phyloP scores from a whole-genome alignment of 768 basidiomycete genomes.

The Kwoniella heveanensis region DNA sequence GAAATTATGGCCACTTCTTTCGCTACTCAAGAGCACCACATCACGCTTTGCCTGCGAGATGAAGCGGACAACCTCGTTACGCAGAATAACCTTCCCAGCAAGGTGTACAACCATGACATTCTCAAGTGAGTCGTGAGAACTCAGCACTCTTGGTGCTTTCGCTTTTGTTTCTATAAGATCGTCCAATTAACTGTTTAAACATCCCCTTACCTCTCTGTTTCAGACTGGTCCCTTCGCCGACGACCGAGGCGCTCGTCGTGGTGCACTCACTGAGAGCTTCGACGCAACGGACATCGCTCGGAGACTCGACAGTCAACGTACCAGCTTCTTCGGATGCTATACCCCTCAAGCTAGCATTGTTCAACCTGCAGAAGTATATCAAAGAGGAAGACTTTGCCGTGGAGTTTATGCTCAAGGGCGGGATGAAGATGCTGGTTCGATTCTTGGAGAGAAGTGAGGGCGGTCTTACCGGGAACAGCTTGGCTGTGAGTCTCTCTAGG shows the following conservation, averaged over 20 bases:
- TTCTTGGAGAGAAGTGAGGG: conserved; percentile 36
- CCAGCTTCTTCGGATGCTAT: conserved; percentile 26
- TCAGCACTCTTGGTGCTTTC: not conserved
- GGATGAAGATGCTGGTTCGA: conserved; percentile 39
- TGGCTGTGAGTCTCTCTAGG: conserved; percentile 53
- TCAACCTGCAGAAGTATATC: conserved; percentile 52
- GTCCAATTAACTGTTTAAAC: too few relatives aligned
- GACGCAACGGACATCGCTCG: conserved; percentile 13
- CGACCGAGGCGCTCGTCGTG: conserved; percentile 46
- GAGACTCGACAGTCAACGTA: conserved; percentile 25
- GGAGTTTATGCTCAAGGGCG: conserved; percentile 52
- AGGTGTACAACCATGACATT: conserved; percentile 41
- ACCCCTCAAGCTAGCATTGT: conserved; percentile 52
- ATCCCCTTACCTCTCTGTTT: too few relatives aligned
- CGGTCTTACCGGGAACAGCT: conserved; percentile 38
- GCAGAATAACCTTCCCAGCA: conserved; percentile 45
- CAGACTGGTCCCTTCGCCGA: conserved; percentile 50
- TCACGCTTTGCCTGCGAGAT: conserved; percentile 50
- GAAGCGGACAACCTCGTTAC: conserved; percentile 50
- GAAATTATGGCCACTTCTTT: conserved; percentile 50
- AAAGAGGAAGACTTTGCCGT: conserved; percentile 52
- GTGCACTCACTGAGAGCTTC: conserved; percentile 35
- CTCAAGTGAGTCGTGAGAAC: conserved; percentile 34
- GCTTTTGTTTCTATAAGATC: not conserved
- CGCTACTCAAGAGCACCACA: conserved; percentile 45